Percentiles rank a stretch among this genome's conserved stretches.
Evolutionary conservation across 306 rosid genomes (phyloP).

Genomic region (Dicorynia guianensis): DNA sequence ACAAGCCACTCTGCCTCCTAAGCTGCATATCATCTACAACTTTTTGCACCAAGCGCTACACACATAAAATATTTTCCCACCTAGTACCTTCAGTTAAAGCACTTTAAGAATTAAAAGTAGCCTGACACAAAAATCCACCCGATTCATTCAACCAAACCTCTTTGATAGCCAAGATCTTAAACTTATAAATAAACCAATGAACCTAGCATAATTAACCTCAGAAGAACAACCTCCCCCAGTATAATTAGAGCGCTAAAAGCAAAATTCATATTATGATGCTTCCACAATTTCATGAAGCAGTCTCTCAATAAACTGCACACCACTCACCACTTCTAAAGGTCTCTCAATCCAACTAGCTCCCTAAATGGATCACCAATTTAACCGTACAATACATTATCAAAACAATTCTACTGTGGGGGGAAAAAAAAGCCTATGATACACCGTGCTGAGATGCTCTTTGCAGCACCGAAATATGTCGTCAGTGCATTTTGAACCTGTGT

Average conservation of each 20-base stretch:
- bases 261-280: too few species aligned
- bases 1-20: neutral
- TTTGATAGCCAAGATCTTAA: neutral
- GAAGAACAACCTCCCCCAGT: neutral
- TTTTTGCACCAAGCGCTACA: neutral
- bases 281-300: too few species aligned
- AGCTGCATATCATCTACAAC: neutral
- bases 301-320: neutral
- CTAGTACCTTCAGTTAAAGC: neutral
- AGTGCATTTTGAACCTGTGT: too few species aligned
- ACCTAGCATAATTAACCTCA: neutral
- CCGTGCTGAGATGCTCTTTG: too few species aligned
- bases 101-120: constrained; percentile 3
- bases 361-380: neutral
- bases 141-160: neutral
- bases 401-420: neutral
- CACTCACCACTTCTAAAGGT: neutral
- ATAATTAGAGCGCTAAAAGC: neutral
- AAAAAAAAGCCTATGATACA: too few species aligned
- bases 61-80: neutral
- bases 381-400: neutral
- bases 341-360: neutral
- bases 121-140: neutral
- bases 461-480: too few species aligned
- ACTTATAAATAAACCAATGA: neutral